Conservation (phyloP, 2,329 filamentous ascomycete genomes). For the Fusarium kyushuense region DNA sequence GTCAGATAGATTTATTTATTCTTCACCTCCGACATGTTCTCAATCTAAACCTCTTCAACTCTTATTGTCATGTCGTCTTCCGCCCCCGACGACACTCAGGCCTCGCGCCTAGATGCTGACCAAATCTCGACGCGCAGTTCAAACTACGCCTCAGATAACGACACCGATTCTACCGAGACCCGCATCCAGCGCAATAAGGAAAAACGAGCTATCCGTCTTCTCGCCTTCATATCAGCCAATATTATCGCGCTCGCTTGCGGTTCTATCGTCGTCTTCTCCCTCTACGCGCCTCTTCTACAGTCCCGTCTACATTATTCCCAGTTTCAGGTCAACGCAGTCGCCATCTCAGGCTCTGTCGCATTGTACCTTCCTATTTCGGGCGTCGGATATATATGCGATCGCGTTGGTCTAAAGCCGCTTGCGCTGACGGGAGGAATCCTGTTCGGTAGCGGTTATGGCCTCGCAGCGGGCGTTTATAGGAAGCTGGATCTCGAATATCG, state of each 20-base stretch:
- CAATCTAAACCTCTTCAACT: background rate
- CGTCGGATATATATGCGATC: slow-evolving; percentile 92
- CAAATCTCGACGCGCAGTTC: slow-evolving; percentile 43
- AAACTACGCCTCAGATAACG: slow-evolving; percentile 39
- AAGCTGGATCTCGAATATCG: slow-evolving; percentile 62
- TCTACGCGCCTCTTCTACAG: slow-evolving; percentile 93
- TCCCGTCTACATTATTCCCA: slow-evolving; percentile 88
- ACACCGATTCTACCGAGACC: slow-evolving; percentile 39
- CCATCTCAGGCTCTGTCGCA: slow-evolving; percentile 86
- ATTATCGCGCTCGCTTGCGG: slow-evolving; percentile 80
- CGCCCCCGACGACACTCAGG: slow-evolving; percentile 31
- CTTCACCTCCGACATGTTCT: slow-evolving; percentile 23
- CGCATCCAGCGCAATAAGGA: slow-evolving; percentile 43
- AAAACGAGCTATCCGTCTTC: slow-evolving; percentile 54
- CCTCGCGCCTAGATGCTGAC: slow-evolving; percentile 43
- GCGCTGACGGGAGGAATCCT: slow-evolving; percentile 78
- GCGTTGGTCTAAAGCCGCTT: slow-evolving; percentile 82
- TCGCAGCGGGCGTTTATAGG: slow-evolving; percentile 83
- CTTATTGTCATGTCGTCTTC: slow-evolving; percentile 39
- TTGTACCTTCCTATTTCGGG: slow-evolving; percentile 93
- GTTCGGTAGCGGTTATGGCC: slow-evolving; percentile 84
- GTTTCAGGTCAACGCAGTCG: slow-evolving; percentile 89
- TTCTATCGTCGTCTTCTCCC: slow-evolving; percentile 91
- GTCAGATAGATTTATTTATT: background rate
- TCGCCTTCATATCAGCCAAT: slow-evolving; percentile 68